These are phyloP conservation scores for Tetradesmus lagerheimii DNA, from an alignment of 139 green algal species.

Conservation along the genomic window DNA sequence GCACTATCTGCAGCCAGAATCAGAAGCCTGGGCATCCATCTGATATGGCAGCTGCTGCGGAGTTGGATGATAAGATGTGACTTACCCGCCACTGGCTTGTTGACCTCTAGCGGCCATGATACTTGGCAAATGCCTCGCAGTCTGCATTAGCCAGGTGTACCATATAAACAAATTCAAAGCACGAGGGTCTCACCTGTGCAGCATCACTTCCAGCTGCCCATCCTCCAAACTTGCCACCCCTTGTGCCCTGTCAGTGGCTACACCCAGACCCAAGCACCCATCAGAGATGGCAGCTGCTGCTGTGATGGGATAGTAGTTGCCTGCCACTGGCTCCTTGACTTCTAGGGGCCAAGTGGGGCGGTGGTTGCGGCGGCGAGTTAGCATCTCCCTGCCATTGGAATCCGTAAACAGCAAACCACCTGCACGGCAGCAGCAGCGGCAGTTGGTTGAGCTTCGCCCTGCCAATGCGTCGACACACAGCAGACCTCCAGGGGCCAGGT, in stretches of 20 bases:
- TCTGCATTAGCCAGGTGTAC: too few relatives aligned
- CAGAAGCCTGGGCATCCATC: constrained; percentile 45
- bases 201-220: constrained; percentile 62
- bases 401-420: constrained; percentile 77
- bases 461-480: too few relatives aligned
- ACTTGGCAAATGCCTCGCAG: too few relatives aligned
- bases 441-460: too few relatives aligned
- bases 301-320: constrained; percentile 88
- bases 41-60: constrained; percentile 64
- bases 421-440: constrained; percentile 2
- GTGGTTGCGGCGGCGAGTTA: constrained; percentile 58
- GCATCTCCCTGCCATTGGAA: constrained; percentile 81
- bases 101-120: constrained; percentile 77
- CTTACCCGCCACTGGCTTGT: constrained; percentile 68
- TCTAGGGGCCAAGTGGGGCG: constrained; percentile 76
- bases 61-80: constrained; percentile 89
- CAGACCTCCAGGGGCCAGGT: too few relatives aligned
- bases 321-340: constrained; percentile 58
- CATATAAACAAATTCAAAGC: too few relatives aligned
- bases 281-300: constrained; percentile 63
- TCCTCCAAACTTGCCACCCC: constrained; percentile 57
- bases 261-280: constrained; percentile 39
- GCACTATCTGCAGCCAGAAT: constrained; percentile 74
- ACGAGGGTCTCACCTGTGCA: constrained; percentile 52
- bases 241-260: constrained; percentile 79